Evolutionary conservation across 2,329 filamentous ascomycete genomes (phyloP).

Genomic region (Trichoderma sp.): DNA sequence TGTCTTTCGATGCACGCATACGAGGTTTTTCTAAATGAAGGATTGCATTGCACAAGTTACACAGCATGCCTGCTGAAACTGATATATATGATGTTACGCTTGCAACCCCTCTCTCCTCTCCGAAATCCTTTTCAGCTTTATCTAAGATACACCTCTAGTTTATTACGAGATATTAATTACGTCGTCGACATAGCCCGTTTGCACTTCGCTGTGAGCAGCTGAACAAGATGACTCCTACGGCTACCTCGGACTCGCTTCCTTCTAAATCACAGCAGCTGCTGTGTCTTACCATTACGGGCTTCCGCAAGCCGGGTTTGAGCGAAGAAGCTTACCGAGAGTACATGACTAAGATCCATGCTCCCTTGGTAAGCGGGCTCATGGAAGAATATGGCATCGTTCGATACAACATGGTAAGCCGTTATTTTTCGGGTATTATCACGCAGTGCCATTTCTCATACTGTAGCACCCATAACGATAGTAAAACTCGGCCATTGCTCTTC

Average conservation of each 20-base stretch:
- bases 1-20: neutral
- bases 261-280: neutral
- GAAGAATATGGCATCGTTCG: conserved; percentile 20
- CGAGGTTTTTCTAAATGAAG: neutral
- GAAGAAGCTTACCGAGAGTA: conserved; percentile 17
- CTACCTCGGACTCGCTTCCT: neutral
- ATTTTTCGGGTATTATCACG: neutral
- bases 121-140: neutral
- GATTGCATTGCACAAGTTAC: neutral
- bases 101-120: neutral
- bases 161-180: neutral
- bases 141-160: neutral
- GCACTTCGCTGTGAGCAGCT: neutral
- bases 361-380: conserved; percentile 15
- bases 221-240: neutral
- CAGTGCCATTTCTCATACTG: neutral
- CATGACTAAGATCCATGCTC: conserved; percentile 23
- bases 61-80: neutral
- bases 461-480: conserved; percentile 16
- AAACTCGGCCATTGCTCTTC: conserved; percentile 12
- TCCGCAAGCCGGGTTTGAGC: conserved; percentile 19
- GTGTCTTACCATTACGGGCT: conserved; percentile 22
- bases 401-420: conserved; percentile 18
- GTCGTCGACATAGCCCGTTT: neutral
- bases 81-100: neutral